A percentile compares a stretch with the other conserved stretches of the same genome.
Evolutionary conservation across 208 protist species (phyloP).

Genomic region (Kentomonas sorsogonicus): DNA sequence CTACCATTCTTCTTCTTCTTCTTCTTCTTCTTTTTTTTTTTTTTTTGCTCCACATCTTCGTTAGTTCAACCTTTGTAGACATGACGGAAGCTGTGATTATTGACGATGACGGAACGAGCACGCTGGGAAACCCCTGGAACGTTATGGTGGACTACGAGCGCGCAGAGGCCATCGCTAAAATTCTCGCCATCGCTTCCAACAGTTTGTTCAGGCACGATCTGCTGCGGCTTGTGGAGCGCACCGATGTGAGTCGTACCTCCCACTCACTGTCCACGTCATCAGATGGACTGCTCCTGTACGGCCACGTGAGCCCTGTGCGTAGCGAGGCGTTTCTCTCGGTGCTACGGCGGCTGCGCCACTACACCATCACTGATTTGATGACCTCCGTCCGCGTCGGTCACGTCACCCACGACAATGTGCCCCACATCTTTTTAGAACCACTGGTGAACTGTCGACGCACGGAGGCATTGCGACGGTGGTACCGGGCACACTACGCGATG

Average conservation of each 20-base stretch:
- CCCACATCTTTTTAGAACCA: slow-evolving; percentile 46
- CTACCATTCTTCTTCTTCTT: too few relatives aligned
- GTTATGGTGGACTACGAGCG: slow-evolving; percentile 70
- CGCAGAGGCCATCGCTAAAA: slow-evolving; percentile 37
- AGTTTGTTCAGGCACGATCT: slow-evolving; percentile 47
- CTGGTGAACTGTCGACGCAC: slow-evolving; percentile 43
- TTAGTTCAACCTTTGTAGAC: slow-evolving; percentile 7
- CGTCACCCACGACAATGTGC: slow-evolving; percentile 57
- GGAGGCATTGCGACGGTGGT: slow-evolving; percentile 47
- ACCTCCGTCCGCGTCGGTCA: slow-evolving; percentile 47
- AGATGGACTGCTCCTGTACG: slow-evolving; percentile 47
- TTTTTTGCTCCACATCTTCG: too few relatives aligned
- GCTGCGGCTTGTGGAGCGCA: slow-evolving; percentile 45
- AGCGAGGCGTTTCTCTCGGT: slow-evolving; percentile 63
- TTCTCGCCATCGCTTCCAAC: slow-evolving; percentile 36
- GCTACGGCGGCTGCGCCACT: slow-evolving; percentile 59
- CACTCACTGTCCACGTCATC: slow-evolving; percentile 4
- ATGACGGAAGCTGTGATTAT: neutral
- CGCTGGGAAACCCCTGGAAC: slow-evolving; percentile 36
- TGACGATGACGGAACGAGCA: slow-evolving; percentile 1
- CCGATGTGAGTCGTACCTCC: slow-evolving; percentile 11
- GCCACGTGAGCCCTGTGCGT: slow-evolving; percentile 50
- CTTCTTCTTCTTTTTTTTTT: too few relatives aligned
- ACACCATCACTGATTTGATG: slow-evolving; percentile 54
- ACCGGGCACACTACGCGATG: slow-evolving; percentile 60